phyloP scores from a whole-genome alignment of 192 early-diverging fungal genomes.

The Dimargaris verticillata region DNA sequence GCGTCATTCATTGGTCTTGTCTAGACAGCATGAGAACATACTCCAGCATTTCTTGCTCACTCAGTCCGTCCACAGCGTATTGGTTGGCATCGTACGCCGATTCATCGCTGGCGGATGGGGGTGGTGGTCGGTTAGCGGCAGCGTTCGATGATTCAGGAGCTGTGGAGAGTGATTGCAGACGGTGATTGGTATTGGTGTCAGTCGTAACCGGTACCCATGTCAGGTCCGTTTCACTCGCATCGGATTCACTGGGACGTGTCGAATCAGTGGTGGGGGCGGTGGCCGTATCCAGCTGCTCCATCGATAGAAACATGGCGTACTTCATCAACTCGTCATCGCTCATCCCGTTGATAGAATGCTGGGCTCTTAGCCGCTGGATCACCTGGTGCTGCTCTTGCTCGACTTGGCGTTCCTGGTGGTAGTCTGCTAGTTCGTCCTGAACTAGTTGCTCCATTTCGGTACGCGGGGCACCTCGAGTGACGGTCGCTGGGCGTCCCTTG shows the following conservation, averaged over 20 bases:
- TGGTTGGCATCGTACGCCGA: too few relatives aligned
- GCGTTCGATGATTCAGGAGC: too few relatives aligned
- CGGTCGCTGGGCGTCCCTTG: background rate
- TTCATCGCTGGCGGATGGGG: too few relatives aligned
- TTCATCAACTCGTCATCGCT: background rate
- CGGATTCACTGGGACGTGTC: too few relatives aligned
- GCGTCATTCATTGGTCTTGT: background rate
- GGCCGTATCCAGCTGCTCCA: background rate
- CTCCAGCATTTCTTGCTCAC: background rate
- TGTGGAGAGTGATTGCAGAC: too few relatives aligned
- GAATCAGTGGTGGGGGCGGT: too few relatives aligned
- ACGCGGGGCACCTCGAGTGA: background rate
- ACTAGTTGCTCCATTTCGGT: background rate
- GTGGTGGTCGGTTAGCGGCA: too few relatives aligned
- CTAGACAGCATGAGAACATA: conserved; percentile 1
- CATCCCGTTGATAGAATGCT: background rate
- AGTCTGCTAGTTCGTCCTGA: background rate
- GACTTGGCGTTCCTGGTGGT: background rate
- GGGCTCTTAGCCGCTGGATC: background rate
- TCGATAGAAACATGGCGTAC: background rate
- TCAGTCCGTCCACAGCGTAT: background rate
- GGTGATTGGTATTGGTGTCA: too few relatives aligned
- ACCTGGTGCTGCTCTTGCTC: background rate
- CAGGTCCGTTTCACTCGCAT: too few relatives aligned
- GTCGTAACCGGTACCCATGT: too few relatives aligned